These are phyloP conservation scores for Forsythia viridissima DNA, from an alignment of 257 asterid genomes.

Conservation along the genomic window DNA sequence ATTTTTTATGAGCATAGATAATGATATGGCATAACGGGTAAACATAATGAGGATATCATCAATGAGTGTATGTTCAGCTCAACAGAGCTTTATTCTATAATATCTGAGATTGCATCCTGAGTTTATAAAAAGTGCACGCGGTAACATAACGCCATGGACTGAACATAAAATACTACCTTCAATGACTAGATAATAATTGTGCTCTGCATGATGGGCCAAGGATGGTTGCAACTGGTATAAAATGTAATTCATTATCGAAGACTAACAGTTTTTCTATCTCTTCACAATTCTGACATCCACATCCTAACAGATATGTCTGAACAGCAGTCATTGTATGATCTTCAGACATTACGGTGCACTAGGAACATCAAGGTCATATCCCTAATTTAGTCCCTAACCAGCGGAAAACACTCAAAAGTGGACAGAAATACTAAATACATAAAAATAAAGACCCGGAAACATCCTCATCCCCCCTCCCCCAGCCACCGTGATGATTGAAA, in stretches of 20 bases:
- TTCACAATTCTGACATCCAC: background rate
- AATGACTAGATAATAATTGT: conserved; percentile 12
- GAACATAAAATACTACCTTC: conserved; percentile 16
- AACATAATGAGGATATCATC: conserved; percentile 7
- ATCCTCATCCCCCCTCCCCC: background rate
- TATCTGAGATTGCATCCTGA: conserved; percentile 10
- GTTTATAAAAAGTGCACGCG: background rate
- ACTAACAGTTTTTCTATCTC: background rate
- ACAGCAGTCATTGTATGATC: conserved; percentile 12
- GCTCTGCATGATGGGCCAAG: background rate
- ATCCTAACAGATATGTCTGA: background rate
- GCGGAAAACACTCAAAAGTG: conserved; percentile 3
- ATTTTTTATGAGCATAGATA: conserved; percentile 5
- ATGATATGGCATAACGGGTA: background rate
- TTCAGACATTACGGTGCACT: background rate
- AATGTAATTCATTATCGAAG: background rate
- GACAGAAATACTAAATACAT: background rate
- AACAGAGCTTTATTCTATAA: background rate
- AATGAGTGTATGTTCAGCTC: conserved; percentile 1
- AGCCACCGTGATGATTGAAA: background rate
- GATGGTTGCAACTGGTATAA: background rate
- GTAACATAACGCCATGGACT: conserved; percentile 18
- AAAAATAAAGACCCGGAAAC: conserved; percentile 16
- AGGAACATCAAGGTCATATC: background rate
- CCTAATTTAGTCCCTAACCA: conserved; percentile 14